Evolutionary conservation across 805 yeast genomes (phyloP).

Genomic region (Zygotorulaspora florentina): DNA sequence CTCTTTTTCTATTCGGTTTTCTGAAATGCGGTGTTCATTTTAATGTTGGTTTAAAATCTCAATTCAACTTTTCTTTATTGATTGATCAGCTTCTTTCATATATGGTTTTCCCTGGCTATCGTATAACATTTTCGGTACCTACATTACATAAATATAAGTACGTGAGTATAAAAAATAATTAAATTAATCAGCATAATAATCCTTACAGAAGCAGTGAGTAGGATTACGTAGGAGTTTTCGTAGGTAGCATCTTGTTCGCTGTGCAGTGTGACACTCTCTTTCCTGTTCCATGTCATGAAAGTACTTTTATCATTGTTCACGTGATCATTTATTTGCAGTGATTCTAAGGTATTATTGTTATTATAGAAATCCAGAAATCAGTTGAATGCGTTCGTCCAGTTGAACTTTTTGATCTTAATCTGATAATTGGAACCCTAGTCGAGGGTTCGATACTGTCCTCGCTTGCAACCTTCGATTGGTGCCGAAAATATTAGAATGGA

Average conservation of each 20-base stretch:
- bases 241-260: no score
- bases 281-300: no score
- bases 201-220: no score
- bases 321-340: not conserved
- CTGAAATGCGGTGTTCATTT: not conserved
- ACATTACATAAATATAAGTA: constrained; percentile 1
- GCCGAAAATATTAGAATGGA: constrained; percentile 41
- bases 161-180: no score
- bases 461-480: not conserved
- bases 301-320: not conserved
- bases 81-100: not conserved
- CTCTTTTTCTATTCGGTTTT: constrained; percentile 5
- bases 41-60: not conserved
- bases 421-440: not conserved
- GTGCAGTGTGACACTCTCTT: no score
- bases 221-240: no score
- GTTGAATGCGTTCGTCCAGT: no score
- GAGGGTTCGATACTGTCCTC: not conserved
- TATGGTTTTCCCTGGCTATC: not conserved
- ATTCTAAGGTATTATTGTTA: no score
- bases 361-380: no score
- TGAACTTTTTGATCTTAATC: not conserved
- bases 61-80: not conserved
- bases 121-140: not conserved
- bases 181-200: no score